Conservation (phyloP, 352 stramenopile species). For the Halophytophthora polymorphica region DNA sequence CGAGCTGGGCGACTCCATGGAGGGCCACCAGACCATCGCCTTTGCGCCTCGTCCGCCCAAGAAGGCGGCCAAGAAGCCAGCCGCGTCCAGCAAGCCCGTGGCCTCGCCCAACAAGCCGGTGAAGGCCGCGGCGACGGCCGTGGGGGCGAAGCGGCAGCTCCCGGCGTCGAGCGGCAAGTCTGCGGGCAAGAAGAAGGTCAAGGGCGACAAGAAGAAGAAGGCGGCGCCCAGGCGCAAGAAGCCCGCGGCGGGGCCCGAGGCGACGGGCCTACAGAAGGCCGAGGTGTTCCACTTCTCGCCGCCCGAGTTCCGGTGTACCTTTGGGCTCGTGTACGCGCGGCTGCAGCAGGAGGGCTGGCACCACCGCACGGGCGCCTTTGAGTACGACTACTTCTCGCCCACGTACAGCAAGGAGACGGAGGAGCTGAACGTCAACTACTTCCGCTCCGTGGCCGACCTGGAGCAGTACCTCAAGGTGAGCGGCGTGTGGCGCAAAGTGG, state of each 20-base stretch:
- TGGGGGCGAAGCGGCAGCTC: conserved; percentile 31
- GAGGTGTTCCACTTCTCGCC: conserved; percentile 43
- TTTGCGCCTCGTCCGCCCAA: conserved; percentile 33
- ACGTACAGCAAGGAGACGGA: conserved; percentile 54
- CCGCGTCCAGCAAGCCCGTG: conserved; percentile 10
- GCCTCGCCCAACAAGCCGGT: not conserved
- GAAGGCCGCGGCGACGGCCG: conserved; percentile 14
- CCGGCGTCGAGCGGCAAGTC: conserved; percentile 21
- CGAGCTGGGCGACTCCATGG: conserved; percentile 63
- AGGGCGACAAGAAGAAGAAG: conserved; percentile 33
- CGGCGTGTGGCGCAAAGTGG: conserved; percentile 56
- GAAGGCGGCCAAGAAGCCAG: conserved; percentile 24
- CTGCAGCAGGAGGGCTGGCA: conserved; percentile 62
- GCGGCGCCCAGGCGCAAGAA: conserved; percentile 24
- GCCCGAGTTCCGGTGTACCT: conserved; percentile 67
- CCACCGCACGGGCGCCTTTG: conserved; percentile 53
- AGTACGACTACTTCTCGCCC: conserved; percentile 83
- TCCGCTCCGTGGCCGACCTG: conserved; percentile 54
- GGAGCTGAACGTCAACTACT: conserved; percentile 58
- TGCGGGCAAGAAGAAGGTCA: conserved; percentile 23
- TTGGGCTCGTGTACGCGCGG: conserved; percentile 61
- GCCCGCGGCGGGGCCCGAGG: conserved; percentile 7
- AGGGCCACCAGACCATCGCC: conserved; percentile 54
- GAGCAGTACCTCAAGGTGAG: conserved; percentile 60
- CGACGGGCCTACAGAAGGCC: conserved; percentile 9